Evolutionary conservation across 106 monocot species (phyloP), one percentile per base, ranked within the genome.

Genomic region (Platanthera guangdongensis): DNA sequence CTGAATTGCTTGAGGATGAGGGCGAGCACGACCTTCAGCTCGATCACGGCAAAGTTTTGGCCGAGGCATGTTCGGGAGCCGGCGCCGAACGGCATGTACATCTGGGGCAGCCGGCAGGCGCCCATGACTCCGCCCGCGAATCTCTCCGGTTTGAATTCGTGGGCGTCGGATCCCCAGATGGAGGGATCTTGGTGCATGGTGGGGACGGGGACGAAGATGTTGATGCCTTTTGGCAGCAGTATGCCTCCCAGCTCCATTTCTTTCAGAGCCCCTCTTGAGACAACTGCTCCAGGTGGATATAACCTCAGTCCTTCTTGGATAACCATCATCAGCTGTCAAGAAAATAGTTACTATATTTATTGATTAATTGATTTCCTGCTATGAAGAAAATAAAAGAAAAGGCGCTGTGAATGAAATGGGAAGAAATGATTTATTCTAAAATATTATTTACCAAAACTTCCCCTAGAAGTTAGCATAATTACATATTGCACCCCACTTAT

Each of bases 271-370:
- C 88, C 90, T 45, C 95, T 75, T 4, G 80, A 73, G 5, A 95
- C 75, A 14, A 80, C 59, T 5, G 87, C 76, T 6, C 83, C 76
- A 1, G 90, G 86, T 0, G 95, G 95, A 46, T 88, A 95, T 4
- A 95, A 80, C 51, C 95, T 74, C 4, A 95, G 75, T 0, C 92
- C 83, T 67, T 95, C 95, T 69, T 92, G 92, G 21, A 95, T 95
- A 60, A 95, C 88, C 86, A 86, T 85, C 3, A 86, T 88, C 28
- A 95, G 10, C 95, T 95, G 81, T 68, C 22, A 9, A 30, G 7
- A 60, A 39, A 39, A 39, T 39, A 39, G 39, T 39, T 39, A 39
- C 39, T 39, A 1, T 39, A 39, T 39, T 39, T 39, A 39, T 39
- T 39, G 2, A 39, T 39, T 39, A 3, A 39, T 39, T 39, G 39